Conservation (phyloP, 2,329 filamentous ascomycete species). For the Fusarium vanettenii region DNA sequence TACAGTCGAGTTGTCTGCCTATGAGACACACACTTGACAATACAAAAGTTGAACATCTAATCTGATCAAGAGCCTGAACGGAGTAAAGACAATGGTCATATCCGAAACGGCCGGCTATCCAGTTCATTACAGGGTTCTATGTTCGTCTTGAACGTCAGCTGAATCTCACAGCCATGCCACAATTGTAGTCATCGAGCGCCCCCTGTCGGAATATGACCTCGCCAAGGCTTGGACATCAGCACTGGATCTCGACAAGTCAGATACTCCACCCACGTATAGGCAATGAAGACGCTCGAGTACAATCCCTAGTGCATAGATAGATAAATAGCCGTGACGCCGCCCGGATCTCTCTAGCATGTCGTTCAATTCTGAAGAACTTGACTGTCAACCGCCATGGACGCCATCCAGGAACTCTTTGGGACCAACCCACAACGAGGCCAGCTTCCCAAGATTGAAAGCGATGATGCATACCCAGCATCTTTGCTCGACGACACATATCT, state of each 20-base stretch:
- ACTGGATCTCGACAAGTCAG: background rate
- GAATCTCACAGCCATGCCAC: background rate
- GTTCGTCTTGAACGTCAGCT: background rate
- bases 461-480: slow-evolving; percentile 7
- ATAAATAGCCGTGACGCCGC: background rate
- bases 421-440: background rate
- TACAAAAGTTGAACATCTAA: background rate
- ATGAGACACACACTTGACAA: background rate
- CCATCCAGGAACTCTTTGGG: background rate
- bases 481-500: slow-evolving; percentile 4
- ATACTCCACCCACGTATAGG: background rate
- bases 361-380: background rate
- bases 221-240: background rate
- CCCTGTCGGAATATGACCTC: background rate
- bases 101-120: background rate
- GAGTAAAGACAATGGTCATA: background rate
- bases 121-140: background rate
- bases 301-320: background rate
- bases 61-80: background rate
- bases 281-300: background rate
- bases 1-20: background rate
- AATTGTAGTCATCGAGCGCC: background rate
- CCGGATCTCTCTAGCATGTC: background rate
- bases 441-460: background rate
- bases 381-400: background rate